Conservation (phyloP, 495 filamentous ascomycete species). For the Trichoderma asperelloides region DNA sequence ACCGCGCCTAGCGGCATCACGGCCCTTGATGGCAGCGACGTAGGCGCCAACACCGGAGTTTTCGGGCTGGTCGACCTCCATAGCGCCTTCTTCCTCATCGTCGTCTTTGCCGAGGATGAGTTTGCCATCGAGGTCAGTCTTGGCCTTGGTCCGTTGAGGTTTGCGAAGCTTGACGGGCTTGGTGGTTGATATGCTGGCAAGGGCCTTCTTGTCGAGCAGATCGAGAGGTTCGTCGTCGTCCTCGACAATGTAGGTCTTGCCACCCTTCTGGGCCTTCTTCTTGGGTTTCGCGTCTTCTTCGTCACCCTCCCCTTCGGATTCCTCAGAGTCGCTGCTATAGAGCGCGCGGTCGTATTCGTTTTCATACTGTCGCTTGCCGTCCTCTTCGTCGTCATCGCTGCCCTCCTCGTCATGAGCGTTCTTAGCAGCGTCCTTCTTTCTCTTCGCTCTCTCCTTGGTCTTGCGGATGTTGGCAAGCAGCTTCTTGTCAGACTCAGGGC, state of each 20-base stretch:
- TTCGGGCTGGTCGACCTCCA: constrained; percentile 41
- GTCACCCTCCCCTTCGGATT: constrained; percentile 49
- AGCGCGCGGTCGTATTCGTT: constrained; percentile 93
- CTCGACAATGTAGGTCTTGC: constrained; percentile 79
- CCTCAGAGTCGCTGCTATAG: constrained; percentile 69
- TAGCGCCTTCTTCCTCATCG: constrained; percentile 47
- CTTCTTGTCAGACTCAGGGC: constrained; percentile 79
- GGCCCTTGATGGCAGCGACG: constrained; percentile 78
- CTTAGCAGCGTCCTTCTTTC: constrained; percentile 64
- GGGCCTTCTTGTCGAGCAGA: constrained; percentile 74
- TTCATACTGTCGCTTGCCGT: constrained; percentile 54
- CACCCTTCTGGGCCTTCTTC: constrained; percentile 49
- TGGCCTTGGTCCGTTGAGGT: constrained; percentile 51
- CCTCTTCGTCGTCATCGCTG: constrained; percentile 36
- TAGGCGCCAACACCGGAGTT: constrained; percentile 77
- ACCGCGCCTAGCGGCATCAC: constrained; percentile 72
- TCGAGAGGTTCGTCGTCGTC: constrained; percentile 90
- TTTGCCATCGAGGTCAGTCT: constrained; percentile 78
- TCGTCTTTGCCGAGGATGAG: constrained; percentile 60
- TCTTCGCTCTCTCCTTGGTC: constrained; percentile 77
- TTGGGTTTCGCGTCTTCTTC: constrained; percentile 43
- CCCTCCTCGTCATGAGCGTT: constrained; percentile 36
- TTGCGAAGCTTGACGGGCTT: constrained; percentile 60
- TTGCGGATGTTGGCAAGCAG: constrained; percentile 90
- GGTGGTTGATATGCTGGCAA: constrained; percentile 88